phyloP scores from a whole-genome alignment of 495 filamentous ascomycete species.

The Xylaria cubensis region DNA sequence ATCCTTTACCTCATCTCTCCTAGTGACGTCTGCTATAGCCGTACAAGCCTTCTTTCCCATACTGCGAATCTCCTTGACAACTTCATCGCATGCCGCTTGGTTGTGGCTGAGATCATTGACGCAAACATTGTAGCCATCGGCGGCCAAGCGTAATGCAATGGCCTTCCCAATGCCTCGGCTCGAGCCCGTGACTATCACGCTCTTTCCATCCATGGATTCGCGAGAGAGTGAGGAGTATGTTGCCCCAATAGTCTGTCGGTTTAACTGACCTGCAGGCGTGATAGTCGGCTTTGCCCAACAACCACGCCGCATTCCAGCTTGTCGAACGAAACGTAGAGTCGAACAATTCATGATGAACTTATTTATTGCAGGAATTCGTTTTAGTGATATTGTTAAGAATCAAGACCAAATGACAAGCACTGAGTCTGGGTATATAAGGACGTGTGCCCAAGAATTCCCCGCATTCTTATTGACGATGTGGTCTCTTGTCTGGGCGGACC shows the following conservation, averaged over 20 bases:
- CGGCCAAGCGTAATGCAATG: constrained; percentile 64
- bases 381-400: background rate
- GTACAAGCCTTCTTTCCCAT: constrained; percentile 52
- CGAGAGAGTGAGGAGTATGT: constrained; percentile 20
- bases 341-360: constrained; percentile 13
- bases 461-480: background rate
- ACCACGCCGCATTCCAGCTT: background rate
- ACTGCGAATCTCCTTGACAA: constrained; percentile 56
- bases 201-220: constrained; percentile 31
- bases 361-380: background rate
- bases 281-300: background rate
- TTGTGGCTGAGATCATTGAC: constrained; percentile 64
- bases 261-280: background rate
- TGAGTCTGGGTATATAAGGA: constrained; percentile 2
- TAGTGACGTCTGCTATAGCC: constrained; percentile 63
- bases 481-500: background rate
- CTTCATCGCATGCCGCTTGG: constrained; percentile 51
- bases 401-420: background rate
- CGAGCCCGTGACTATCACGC: constrained; percentile 65
- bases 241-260: background rate
- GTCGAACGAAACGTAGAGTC: background rate
- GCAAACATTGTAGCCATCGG: constrained; percentile 66
- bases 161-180: constrained; percentile 65
- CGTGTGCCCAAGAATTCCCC: background rate
- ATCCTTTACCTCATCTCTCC: constrained; percentile 51